phyloP scores from a whole-genome alignment of 2,329 filamentous ascomycete species.

The Penicillium sp. region DNA sequence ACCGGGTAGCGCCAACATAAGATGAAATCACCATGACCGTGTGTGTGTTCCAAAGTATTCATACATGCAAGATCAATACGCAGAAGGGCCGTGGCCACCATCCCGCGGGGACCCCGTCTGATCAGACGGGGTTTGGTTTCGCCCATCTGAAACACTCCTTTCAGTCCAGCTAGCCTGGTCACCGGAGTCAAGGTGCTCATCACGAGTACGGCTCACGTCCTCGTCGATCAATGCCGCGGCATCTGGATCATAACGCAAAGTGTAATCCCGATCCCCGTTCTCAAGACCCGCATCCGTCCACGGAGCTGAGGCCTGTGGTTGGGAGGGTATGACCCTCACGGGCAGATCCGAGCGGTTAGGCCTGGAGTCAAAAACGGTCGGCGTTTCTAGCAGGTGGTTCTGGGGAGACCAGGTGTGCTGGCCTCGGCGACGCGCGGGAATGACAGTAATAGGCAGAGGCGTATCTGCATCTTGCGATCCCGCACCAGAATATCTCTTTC shows the following conservation, averaged over 20 bases:
- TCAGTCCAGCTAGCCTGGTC: conserved; percentile 24
- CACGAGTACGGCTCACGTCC: conserved; percentile 17
- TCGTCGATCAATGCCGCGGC: conserved; percentile 39
- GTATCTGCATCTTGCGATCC: conserved; percentile 39
- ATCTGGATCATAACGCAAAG: conserved; percentile 42
- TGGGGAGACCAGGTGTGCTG: conserved; percentile 58
- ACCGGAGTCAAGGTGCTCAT: conserved; percentile 4
- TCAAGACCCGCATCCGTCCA: conserved; percentile 52
- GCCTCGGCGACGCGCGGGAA: conserved; percentile 59
- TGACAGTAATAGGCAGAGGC: conserved; percentile 59
- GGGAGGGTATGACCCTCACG: conserved; percentile 62
- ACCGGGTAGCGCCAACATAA: background rate
- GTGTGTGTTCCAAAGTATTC: background rate
- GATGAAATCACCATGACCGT: background rate
- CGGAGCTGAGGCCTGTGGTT: conserved; percentile 54
- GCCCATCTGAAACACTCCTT: conserved; percentile 16
- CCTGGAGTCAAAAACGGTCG: conserved; percentile 15
- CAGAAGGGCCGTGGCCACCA: background rate
- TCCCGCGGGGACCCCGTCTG: background rate
- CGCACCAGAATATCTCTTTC: conserved; percentile 44
- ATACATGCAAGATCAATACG: background rate
- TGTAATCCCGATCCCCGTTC: conserved; percentile 29
- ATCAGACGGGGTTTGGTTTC: conserved; percentile 3
- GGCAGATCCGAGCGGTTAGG: conserved; percentile 36
- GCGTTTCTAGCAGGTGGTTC: conserved; percentile 24